Base-by-base conservation (phyloP, 2,329 filamentous ascomycete species). In the Calonectria fujianensis region DNA sequence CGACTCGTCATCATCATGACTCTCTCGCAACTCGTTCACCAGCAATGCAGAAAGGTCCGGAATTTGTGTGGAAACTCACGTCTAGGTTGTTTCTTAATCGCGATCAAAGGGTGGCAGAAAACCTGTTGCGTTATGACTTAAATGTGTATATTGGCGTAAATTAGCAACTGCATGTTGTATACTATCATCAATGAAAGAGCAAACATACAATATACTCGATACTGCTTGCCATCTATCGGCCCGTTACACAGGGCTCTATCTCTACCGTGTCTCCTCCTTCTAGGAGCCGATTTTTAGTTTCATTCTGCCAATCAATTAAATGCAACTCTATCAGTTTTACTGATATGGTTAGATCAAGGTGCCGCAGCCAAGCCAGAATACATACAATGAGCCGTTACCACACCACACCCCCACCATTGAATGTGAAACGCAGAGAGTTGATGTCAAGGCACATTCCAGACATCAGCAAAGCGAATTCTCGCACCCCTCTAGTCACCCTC, bases 21-120 rank as follows among this genome's bases (percentile, higher is more conserved):
- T 4, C n/a, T 24, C 2, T 10, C 2, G 10, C n/a, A 48, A 6
- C 11, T 7, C 20, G 13, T n/a, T 8, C 4, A 24, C 24, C 24
- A 8, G 13, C 3, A 13, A 48, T 10, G 3, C n/a, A 9, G n/a
- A 13, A 5, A 24, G 9, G 1, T 4, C n/a, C 1, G 10, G 5
- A 4, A 24, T n/a, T 13, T 4, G n/a, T 5, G n/a, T 2, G 10
- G 6, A 45, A n/a, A 45, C 1, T 7, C 18, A 45, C 7, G 18
- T 3, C 6, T 6, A 45, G 7, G 8, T 45, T 9, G n/a, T 45
- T 45, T 45, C 9, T 35, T 18, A 9, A 10, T 6, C 4, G 18
- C 18, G 7, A 45, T 45, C 2, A 45, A 45, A 9, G 18, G 7
- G 7, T 9, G 18, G 2, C 18, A n/a, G 18, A 45, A 45, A 9